These are phyloP conservation scores for Penicillium psychrofluorescens DNA, from an alignment of 495 filamentous ascomycete genomes.

Conservation along the genomic window DNA sequence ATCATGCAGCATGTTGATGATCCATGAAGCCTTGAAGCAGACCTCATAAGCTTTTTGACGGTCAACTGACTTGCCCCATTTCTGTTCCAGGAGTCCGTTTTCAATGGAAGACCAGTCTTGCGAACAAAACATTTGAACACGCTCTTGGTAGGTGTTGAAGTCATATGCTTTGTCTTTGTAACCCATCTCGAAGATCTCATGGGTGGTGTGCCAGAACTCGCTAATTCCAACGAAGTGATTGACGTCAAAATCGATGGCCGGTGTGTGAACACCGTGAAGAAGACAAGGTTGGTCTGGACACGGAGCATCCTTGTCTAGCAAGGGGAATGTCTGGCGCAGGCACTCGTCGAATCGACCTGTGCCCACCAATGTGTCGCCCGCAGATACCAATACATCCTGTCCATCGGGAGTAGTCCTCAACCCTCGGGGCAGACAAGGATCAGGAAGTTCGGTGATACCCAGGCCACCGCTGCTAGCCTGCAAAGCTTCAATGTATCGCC, in stretches of 20 bases:
- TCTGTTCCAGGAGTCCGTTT: constrained; percentile 49
- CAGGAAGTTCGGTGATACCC: constrained; percentile 61
- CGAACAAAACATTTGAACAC: constrained; percentile 78
- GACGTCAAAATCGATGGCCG: constrained; percentile 93
- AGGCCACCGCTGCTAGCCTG: constrained; percentile 44
- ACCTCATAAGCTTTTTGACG: constrained; percentile 69
- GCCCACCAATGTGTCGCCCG: constrained; percentile 51
- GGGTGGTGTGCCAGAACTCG: constrained; percentile 98
- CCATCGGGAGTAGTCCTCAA: constrained; percentile 59
- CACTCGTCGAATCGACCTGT: constrained; percentile 86
- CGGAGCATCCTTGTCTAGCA: constrained; percentile 83
- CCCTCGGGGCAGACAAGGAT: constrained; percentile 84
- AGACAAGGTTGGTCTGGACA: constrained; percentile 82
- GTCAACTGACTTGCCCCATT: constrained; percentile 75
- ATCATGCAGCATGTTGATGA: constrained; percentile 92
- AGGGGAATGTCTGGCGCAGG: constrained; percentile 68
- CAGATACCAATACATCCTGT: constrained; percentile 25
- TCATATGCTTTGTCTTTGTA: constrained; percentile 84
- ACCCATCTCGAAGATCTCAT: constrained; percentile 81
- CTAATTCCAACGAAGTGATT: constrained; percentile 98
- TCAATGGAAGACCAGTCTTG: constrained; percentile 74
- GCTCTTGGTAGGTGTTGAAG: constrained; percentile 80
- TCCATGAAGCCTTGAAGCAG: constrained; percentile 97
- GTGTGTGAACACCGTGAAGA: constrained; percentile 81
- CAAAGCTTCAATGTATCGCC: constrained; percentile 69